Conservation (phyloP, 1,284 basidiomycete species). For the Moesziomyces sp. region DNA sequence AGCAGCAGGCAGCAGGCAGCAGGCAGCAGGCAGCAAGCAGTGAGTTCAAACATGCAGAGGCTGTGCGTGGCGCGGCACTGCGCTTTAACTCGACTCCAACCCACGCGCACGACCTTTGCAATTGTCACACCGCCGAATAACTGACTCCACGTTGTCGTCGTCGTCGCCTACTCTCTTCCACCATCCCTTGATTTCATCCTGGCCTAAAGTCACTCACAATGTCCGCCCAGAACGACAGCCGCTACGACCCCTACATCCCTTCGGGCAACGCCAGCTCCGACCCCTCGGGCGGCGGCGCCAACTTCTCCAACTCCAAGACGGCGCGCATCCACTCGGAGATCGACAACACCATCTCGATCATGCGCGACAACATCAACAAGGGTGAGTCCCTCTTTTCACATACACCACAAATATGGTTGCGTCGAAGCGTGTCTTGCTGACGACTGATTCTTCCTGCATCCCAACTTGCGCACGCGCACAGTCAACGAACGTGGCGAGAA, state of each 20-base stretch:
- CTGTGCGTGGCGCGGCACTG: not conserved
- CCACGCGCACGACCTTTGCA: no score
- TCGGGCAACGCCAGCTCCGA: conserved; percentile 54
- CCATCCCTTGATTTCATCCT: conserved; percentile 2
- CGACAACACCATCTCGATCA: conserved; percentile 75
- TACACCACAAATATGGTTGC: not conserved
- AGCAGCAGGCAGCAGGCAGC: no score
- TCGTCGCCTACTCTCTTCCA: conserved; percentile 6
- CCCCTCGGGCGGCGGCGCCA: conserved; percentile 45
- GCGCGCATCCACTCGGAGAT: conserved; percentile 66
- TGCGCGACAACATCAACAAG: conserved; percentile 88
- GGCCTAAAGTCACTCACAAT: conserved; percentile 14
- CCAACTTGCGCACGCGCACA: conserved; percentile 60
- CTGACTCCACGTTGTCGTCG: conserved; percentile 3
- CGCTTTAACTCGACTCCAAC: no score
- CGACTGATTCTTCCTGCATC: no score
- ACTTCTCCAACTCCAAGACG: conserved; percentile 60
- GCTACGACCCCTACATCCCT: conserved; percentile 66
- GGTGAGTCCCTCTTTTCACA: conserved; percentile 7
- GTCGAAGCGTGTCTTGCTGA: no score
- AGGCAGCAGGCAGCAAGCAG: no score
- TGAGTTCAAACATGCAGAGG: not conserved
- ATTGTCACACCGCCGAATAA: no score
- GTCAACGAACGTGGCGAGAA: conserved; percentile 95
- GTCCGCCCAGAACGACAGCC: conserved; percentile 52